phyloP scores from a whole-genome alignment of 2,329 filamentous ascomycete genomes.

The Colletotrichum ledebouriae region DNA sequence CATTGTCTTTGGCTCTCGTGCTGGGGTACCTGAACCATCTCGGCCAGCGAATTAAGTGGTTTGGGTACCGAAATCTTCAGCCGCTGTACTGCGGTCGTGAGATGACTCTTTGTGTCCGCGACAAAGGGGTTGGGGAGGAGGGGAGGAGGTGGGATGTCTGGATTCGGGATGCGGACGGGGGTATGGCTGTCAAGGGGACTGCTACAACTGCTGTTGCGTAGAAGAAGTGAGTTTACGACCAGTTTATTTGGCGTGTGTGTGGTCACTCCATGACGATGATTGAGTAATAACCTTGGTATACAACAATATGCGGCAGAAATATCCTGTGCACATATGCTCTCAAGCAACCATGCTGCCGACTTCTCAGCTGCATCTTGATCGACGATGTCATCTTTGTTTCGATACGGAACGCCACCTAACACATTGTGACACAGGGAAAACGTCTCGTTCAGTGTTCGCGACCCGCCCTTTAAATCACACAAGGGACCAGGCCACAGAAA shows the following conservation, averaged over 20 bases:
- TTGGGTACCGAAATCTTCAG: slow-evolving; percentile 85
- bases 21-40: slow-evolving; percentile 69
- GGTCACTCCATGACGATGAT: too few species aligned
- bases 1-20: slow-evolving; percentile 83
- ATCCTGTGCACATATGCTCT: too few species aligned
- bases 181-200: slow-evolving; percentile 73
- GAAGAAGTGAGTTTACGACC: not conserved
- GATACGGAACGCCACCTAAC: too few species aligned
- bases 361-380: too few species aligned
- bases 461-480: too few species aligned
- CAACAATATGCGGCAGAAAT: too few species aligned
- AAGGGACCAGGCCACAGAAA: too few species aligned
- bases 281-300: too few species aligned
- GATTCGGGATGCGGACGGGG: slow-evolving; percentile 73
- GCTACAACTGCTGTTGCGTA: slow-evolving; percentile 43
- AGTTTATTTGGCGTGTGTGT: not conserved
- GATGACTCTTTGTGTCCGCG: slow-evolving; percentile 77
- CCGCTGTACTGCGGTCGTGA: slow-evolving; percentile 83
- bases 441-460: too few species aligned
- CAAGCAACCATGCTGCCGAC: too few species aligned
- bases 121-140: slow-evolving; percentile 54
- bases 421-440: too few species aligned
- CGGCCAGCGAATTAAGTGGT: slow-evolving; percentile 59
- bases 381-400: too few species aligned
- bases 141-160: slow-evolving; percentile 69